These are phyloP conservation scores for Sporodiniella umbellata DNA, from an alignment of 371 early-diverging fungal genomes.

Conservation along the genomic window DNA sequence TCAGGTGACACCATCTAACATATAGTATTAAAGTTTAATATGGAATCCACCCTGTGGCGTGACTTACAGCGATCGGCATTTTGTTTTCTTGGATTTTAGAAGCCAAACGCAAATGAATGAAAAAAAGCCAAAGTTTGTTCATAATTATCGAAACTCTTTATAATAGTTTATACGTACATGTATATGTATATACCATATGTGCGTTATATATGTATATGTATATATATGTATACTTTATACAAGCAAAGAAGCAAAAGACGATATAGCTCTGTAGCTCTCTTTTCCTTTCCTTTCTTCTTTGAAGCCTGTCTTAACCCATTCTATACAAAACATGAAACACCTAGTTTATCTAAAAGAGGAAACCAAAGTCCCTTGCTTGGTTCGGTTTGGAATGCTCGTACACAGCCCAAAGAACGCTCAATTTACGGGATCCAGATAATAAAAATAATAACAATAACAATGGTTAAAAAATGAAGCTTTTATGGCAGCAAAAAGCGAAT, in stretches of 20 bases:
- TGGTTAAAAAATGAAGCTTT: conserved; percentile 1
- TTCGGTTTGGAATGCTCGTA: conserved; percentile 20
- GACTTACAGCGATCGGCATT: background rate
- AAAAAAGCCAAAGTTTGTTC: too few species aligned
- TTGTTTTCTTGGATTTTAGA: background rate
- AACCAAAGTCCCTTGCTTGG: conserved; percentile 16
- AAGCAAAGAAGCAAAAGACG: background rate
- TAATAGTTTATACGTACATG: too few species aligned
- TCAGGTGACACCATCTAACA: background rate
- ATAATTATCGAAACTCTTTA: too few species aligned
- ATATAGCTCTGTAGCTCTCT: background rate
- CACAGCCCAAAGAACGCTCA: conserved; percentile 1
- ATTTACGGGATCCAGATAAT: too few species aligned
- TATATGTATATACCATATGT: too few species aligned
- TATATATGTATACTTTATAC: background rate
- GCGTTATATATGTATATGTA: too few species aligned
- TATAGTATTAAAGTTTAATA: background rate
- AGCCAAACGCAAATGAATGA: too few species aligned
- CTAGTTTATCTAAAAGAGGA: conserved; percentile 11
- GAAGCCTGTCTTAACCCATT: too few species aligned
- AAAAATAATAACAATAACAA: too few species aligned
- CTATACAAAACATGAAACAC: conserved; percentile 13
- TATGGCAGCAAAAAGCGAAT: too few species aligned
- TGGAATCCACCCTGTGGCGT: background rate
- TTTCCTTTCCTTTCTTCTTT: too few species aligned